phyloP scores from a whole-genome alignment of 805 yeast species.

The Saccharomycopsis amapae region DNA sequence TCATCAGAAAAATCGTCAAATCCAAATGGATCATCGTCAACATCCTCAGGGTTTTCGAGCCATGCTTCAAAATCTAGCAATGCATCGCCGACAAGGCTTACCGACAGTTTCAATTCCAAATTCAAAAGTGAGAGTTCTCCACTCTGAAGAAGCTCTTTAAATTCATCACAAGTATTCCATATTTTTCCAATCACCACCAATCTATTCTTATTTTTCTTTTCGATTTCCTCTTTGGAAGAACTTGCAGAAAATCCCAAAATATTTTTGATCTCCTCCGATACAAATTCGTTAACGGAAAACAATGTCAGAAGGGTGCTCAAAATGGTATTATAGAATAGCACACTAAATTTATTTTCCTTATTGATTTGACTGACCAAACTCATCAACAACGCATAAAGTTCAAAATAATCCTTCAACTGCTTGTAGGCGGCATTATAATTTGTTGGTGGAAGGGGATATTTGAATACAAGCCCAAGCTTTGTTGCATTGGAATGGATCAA shows the following conservation, averaged over 20 bases:
- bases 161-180: conserved; percentile 59
- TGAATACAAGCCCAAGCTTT: conserved; percentile 64
- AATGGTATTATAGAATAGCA: conserved; percentile 3
- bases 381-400: conserved; percentile 37
- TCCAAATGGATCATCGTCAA: conserved; percentile 49
- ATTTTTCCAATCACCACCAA: conserved; percentile 57
- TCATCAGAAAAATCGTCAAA: conserved; percentile 30
- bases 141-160: conserved; percentile 35
- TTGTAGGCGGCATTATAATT: conserved; percentile 39
- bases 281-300: background rate
- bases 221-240: conserved; percentile 19
- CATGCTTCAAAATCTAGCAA: conserved; percentile 63
- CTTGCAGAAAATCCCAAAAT: background rate
- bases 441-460: conserved; percentile 42
- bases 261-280: conserved; percentile 1
- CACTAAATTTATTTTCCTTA: conserved; percentile 1
- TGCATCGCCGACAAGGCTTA: conserved; percentile 50
- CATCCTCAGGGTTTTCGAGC: conserved; percentile 51
- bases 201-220: conserved; percentile 34
- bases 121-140: conserved; percentile 53
- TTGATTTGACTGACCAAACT: conserved; percentile 39
- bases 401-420: conserved; percentile 41
- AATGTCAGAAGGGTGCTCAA: conserved; percentile 1
- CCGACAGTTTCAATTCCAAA: conserved; percentile 37
- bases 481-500: conserved; percentile 71